These are phyloP conservation scores for Candida tammaniensis DNA, from an alignment of 805 yeast species.

Conservation along the genomic window DNA sequence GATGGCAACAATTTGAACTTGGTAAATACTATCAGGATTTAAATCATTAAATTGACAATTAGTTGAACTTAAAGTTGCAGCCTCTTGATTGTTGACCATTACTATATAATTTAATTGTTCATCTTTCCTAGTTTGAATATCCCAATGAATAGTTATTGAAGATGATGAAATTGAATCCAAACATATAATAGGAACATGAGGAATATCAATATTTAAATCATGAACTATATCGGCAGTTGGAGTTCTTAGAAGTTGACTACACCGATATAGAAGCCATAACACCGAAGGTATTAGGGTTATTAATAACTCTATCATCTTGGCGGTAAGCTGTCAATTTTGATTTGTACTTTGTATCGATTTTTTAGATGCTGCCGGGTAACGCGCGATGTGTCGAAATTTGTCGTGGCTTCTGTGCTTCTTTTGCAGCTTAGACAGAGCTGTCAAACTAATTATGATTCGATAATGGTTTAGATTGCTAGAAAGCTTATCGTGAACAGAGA, in stretches of 20 bases:
- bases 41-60: slow-evolving; percentile 34
- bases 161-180: slow-evolving; percentile 49
- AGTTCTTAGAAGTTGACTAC: slow-evolving; percentile 33
- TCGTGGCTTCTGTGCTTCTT: no score
- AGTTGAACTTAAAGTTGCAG: slow-evolving; percentile 32
- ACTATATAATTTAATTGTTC: slow-evolving; percentile 33
- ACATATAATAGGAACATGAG: slow-evolving; percentile 53
- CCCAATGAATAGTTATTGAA: slow-evolving; percentile 57
- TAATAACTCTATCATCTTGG: no score
- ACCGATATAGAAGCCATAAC: slow-evolving; percentile 39
- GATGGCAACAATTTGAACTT: slow-evolving; percentile 35
- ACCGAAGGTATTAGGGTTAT: slow-evolving; percentile 34
- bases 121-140: slow-evolving; percentile 27
- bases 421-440: no score
- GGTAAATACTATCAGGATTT: slow-evolving; percentile 25
- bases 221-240: slow-evolving; percentile 46
- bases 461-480: no score
- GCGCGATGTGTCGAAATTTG: no score
- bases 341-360: no score
- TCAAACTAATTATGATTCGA: no score
- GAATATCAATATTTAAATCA: slow-evolving; percentile 50
- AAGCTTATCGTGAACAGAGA: no score
- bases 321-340: no score
- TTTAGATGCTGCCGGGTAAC: no score
- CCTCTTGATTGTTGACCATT: slow-evolving; percentile 33